Evolutionary conservation across 1,284 basidiomycete genomes (phyloP), one percentile per base, ranked within the genome.

Genomic region (Cutaneotrichosporon curvatum): DNA sequence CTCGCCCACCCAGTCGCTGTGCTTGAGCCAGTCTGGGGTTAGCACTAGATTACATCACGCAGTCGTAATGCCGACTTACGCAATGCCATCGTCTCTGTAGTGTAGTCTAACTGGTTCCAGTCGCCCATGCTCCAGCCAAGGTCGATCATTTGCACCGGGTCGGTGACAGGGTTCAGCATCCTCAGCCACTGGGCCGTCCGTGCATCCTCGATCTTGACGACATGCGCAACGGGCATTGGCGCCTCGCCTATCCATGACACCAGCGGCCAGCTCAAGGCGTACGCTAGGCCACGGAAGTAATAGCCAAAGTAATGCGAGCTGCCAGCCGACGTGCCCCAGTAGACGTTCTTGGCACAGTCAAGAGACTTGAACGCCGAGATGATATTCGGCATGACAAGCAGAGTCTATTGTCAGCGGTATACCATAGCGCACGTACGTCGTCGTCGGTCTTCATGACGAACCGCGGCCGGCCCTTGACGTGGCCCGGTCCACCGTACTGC

Each of bases 381-480:
- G 19, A 73, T 36, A 47, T 73, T 73, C 11, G 72, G 72, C 67
- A 71, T 69, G 12, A 71, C 69, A 7, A 73, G 59, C 28, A 72
- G 58, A 4, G 72, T 72, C 70, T 73, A 53, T 5, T 4, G 44
- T 47, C 11, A 51, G 44, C 15, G 15, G 4, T 10, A 21, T 16
- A 19, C 11, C 18, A 28, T 21, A 16, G 9, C n/a, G 11, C 19
- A 58, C 68, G 50, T 41, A 72, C 68, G 58, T 73, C 71, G 50
- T 72, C 72, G 45, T 73, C 72, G 21, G 67, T 59, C 63, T 73
- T 73, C 68, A 73, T 62, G 2, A 73, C 70, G 51, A 71, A 73
- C 48, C 68, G 55, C 9, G 72, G 72, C 30, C 69, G 53, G 11
- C 63, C 72, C 51, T 63, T 65, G 28, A 68, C 64, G 42, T 57